Evolutionary conservation across 495 filamentous ascomycete genomes (phyloP).

Genomic region (Aspergillus indologenus): DNA sequence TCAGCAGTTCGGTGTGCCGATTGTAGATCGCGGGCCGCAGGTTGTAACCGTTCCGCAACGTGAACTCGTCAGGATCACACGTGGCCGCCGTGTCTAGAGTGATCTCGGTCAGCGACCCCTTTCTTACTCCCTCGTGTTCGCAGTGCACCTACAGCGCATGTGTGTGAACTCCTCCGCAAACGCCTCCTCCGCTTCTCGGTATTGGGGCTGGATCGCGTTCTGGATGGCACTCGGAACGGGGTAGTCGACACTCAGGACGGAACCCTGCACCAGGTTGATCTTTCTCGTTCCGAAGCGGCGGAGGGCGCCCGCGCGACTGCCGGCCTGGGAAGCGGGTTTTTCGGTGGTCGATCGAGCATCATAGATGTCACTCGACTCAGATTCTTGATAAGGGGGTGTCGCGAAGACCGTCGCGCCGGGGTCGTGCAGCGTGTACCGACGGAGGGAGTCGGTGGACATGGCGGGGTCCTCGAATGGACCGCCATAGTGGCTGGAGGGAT

Average conservation of each 20-base stretch:
- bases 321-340: background rate
- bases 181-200: slow-evolving; percentile 77
- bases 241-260: slow-evolving; percentile 94
- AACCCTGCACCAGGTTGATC: slow-evolving; percentile 92
- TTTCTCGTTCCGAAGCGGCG: slow-evolving; percentile 91
- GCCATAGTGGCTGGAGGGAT: slow-evolving; percentile 55
- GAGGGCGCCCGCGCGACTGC: slow-evolving; percentile 51
- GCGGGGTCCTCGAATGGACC: slow-evolving; percentile 77
- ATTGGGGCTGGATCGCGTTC: slow-evolving; percentile 92
- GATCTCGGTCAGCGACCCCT: background rate
- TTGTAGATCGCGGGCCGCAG: slow-evolving; percentile 98
- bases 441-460: slow-evolving; percentile 44
- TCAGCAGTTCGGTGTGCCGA: slow-evolving; percentile 92
- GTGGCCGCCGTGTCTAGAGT: slow-evolving; percentile 83
- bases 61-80: slow-evolving; percentile 98
- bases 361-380: slow-evolving; percentile 43
- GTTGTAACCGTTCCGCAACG: slow-evolving; percentile 97
- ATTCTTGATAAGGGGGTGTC: slow-evolving; percentile 52
- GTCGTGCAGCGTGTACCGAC: slow-evolving; percentile 38
- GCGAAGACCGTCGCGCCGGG: slow-evolving; percentile 33
- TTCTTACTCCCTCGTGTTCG: background rate
- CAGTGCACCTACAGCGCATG: slow-evolving; percentile 70
- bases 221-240: slow-evolving; percentile 96
- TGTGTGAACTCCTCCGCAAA: slow-evolving; percentile 85
- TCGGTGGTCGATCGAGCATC: slow-evolving; percentile 12